Base-by-base conservation (phyloP, 345 rosid species). In the Gossypium stocksii region DNA sequence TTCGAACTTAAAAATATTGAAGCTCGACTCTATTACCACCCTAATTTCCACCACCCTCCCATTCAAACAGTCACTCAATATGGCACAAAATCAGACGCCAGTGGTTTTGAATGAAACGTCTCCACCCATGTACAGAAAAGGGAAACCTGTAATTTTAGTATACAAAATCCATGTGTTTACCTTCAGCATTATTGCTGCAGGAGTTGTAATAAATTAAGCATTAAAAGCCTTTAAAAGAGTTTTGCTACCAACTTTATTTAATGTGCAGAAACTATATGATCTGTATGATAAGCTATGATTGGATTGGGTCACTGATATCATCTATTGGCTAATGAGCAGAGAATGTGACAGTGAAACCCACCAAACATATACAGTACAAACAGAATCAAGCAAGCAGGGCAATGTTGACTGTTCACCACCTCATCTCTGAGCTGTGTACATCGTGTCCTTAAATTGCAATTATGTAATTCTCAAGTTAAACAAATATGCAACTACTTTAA, bases 1-100 rank as follows among this genome's bases (percentile, higher is more conserved):
- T 1, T 34, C 41, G 0, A 34, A 29, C 34, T 29, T 29, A 29
- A 3, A 0, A 29, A 0, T 29, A 29, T 29, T 3, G 0, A 0
- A 34, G 1, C 7, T 34, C 7, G 0, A 34, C 7, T 34, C 7
- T 1, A 1, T 34, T 34, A 5, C 41, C 4, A 34, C 41, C 41
- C 41, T 34, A 34, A 34, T 34, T 34, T 34, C 41, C 41, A 34
- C 7, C 7, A 1, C 41, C 41, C 7, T 34, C 41, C 41, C 41
- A 34, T 5, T 2, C 41, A 34, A 34, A 34, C 41, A 49, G 14
- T 27, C 29, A 65, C 14, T 27, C 3, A 63, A 38, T 38, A n/a
- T 38, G 48, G 23, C 46, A n/a, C n/a, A 14, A 63, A 41, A 17
- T 16, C 14, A n/a, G 49, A 41, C 41, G 10, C 49, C 51, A 9